Base-by-base conservation (phyloP, 805 yeast genomes). In the Cyberlindnera mycetangii region DNA sequence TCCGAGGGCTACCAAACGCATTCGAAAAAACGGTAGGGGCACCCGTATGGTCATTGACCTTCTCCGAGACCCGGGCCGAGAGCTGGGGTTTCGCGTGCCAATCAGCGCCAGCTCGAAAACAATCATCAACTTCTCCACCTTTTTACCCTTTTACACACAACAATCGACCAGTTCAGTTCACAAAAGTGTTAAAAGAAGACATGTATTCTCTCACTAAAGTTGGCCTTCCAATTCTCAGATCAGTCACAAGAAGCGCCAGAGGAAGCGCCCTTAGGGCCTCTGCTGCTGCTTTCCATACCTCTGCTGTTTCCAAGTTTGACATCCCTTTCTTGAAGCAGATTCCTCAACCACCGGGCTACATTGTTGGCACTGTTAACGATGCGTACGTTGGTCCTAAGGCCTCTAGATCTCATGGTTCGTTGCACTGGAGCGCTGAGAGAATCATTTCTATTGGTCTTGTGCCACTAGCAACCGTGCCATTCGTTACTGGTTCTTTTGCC, bases 341-440 rank as follows among this genome's bases (percentile, higher is more conserved):
- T 48, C 83, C 83, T 46, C 95, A 87, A 67, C 92, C 95, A 28
- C 87, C 97, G 35, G 98, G 97, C 31, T 75, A 85, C 63, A 83
- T 92, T 45, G 83, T 83, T 37, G 98, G 97, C n/a, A 81, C 90
- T 7, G 96, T 90, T 39, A 93, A 92, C 66, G 98, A 93, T 50
- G 89, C 98, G 14, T 85, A 75, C 58, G 68, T 70, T 27, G 69
- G 79, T 14, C 97, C 97, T 32, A 65, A 72, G 32, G 63, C 81
- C 5, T 72, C 77, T 58, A 78, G 73, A 52, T 60, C 72, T 40
- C 90, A 89, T 59, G 97, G 98, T 38, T 85, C 95, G 19, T 76
- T 79, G 64, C 98, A 90, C 71, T 92, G 99, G 99, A 71, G 86
- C n/a, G 81, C 83, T 56, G 99, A 92, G 72, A 79, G 87, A 55